Conservation (phyloP, 164 flowering plant genomes). For the grape (Vitis vinifera) region ASM3070453v1 NC_081812.1:17364001-17364500, state of each 20-base stretch:
- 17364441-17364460: neutral
- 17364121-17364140: neutral
- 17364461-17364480: neutral
- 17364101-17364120: neutral
- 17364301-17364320: conserved; percentile 46
- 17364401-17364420: neutral
- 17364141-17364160: no score
- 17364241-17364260: conserved; percentile 88
- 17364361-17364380: neutral
- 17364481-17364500: neutral
- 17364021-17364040: no score
- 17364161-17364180: no score
- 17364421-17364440: neutral
- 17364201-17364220: conserved; percentile 71
- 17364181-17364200: neutral
- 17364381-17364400: neutral
- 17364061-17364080: no score
- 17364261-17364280: conserved; percentile 86
- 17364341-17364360: neutral
- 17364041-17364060: no score
- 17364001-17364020: no score
- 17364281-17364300: conserved; percentile 88
- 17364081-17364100: no score
- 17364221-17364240: conserved; percentile 95
- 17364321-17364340: neutral